Evolutionary conservation across 106 monocot species (phyloP), one percentile per base, ranked within the genome.

Genomic region (Platanthera zijinensis): DNA sequence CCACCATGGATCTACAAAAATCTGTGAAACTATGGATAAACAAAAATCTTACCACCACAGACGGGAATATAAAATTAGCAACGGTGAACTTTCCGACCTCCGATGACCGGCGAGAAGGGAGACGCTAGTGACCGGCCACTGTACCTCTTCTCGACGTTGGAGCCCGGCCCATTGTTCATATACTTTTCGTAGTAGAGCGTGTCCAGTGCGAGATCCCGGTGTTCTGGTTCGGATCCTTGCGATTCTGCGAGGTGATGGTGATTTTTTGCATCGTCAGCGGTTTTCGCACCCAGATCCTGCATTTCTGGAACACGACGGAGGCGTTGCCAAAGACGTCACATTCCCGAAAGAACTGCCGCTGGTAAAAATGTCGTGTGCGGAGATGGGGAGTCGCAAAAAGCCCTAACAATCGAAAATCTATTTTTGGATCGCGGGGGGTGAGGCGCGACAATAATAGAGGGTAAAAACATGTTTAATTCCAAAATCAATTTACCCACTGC

Each of bases 211-310:
- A 96, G 48, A 92, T 96, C n/a, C 95, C 95, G n/a, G 95, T 92
- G 90, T 92, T 92, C 85, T 96, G 95, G 76, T 92, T 89, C 4
- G 88, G 90, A 79, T 95, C 88, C 63, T 88, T 88, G n/a, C 90
- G 66, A 76, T 83, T 89, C 76, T 92, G 92, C 45, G 95, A 92
- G 5, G 92, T 92, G 51, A 96, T 72, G 10, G 90, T 90, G 86
- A 84, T 84, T 67, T 89, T 90, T 81, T 96, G 92, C 75, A 52
- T 52, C 7, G 54, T 45, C 81, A 96, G 74, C 11, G 96, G 92
- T 70, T 82, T 89, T 18, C 88, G 74, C 8, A 88, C 86, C 84
- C 83, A 90, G 8, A 94, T 61, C 76, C 51, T 81, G 50, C 77
- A 77, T 22, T 67, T 77, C 19, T 77, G 77, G 18, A 77, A 6